phyloP scores from a whole-genome alignment of 2,329 filamentous ascomycete species.

The Metarhizium album region DNA sequence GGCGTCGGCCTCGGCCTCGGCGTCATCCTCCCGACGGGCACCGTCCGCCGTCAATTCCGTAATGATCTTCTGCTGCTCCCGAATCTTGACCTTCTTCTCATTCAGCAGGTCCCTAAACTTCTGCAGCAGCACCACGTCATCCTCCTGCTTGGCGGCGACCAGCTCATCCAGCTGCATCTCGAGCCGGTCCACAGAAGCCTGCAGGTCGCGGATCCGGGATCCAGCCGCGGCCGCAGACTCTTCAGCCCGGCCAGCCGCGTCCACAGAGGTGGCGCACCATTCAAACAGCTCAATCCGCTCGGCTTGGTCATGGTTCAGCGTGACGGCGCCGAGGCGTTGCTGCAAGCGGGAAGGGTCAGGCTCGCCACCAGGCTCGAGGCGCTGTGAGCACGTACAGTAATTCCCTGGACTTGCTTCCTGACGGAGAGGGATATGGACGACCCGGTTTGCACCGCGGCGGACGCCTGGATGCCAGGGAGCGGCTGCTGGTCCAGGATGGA shows the following conservation, averaged over 20 bases:
- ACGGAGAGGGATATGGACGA: conserved; percentile 48
- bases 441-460: conserved; percentile 46
- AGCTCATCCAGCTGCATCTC: conserved; percentile 56
- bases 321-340: conserved; percentile 60
- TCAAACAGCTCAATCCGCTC: conserved; percentile 55
- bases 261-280: conserved; percentile 54
- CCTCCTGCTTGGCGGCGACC: conserved; percentile 50
- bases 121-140: conserved; percentile 55
- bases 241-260: conserved; percentile 34
- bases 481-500: conserved; percentile 43
- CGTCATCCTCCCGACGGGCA: conserved; percentile 13
- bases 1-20: conserved; percentile 15
- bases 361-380: background rate
- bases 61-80: conserved; percentile 58
- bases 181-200: conserved; percentile 46
- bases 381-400: conserved; percentile 43
- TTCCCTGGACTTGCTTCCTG: conserved; percentile 54
- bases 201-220: conserved; percentile 34
- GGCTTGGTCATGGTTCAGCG: conserved; percentile 42
- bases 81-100: conserved; percentile 70
- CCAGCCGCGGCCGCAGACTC: conserved; percentile 31
- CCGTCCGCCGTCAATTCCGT: conserved; percentile 25
- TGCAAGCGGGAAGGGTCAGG: conserved; percentile 22
- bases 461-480: conserved; percentile 44
- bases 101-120: conserved; percentile 65